Base-by-base conservation (phyloP, 2,329 filamentous ascomycete species). In the Colletotrichum lindemuthianum region DNA sequence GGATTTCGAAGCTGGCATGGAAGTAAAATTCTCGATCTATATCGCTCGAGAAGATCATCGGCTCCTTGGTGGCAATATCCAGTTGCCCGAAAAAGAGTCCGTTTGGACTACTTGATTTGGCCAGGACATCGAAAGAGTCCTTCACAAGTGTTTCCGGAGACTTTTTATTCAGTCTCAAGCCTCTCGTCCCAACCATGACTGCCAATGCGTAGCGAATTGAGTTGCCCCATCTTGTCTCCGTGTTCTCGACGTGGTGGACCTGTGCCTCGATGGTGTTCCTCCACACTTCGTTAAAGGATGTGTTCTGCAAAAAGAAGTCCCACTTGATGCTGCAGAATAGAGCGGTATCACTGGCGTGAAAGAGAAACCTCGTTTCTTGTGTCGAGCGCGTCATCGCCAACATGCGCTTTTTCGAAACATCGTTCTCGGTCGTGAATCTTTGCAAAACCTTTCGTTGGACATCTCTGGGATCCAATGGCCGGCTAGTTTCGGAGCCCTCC, bases 211-310 rank as follows among this genome's bases (percentile, higher is more conserved):
- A 52, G 49, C 49, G 49, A 0, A 40, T 52, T 4, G 49, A 40
- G 49, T 52, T 52, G 15, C 39, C 49, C 49, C 49, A 52, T 1
- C 34, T 36, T 6, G 49, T 52, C 11, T 52, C 49, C 10, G 49
- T 39, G 34, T 52, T 52, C 15, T 52, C 49, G 2, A 15, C 40
- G 49, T 52, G 36, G 2, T 52, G 49, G 2, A 39, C n/a, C 7
- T 52, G 49, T 0, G 49, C 49, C 16, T 52, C 34, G 10, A 52
- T 52, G 0, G 49, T 52, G 34, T 52, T 52, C 0, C 40, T 1
- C 49, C 49, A 52, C 11, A 52, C 49, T 32, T 52, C 49, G 10
- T 32, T 52, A 15, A 39, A 1, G 2, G 49, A 40, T 0, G 34
- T n/a, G 2, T 40, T 24, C 15, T 52, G n/a, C 2, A 32, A 1